These are phyloP conservation scores for Trametes maxima DNA, from an alignment of 768 basidiomycete species.

Conservation along the genomic window DNA sequence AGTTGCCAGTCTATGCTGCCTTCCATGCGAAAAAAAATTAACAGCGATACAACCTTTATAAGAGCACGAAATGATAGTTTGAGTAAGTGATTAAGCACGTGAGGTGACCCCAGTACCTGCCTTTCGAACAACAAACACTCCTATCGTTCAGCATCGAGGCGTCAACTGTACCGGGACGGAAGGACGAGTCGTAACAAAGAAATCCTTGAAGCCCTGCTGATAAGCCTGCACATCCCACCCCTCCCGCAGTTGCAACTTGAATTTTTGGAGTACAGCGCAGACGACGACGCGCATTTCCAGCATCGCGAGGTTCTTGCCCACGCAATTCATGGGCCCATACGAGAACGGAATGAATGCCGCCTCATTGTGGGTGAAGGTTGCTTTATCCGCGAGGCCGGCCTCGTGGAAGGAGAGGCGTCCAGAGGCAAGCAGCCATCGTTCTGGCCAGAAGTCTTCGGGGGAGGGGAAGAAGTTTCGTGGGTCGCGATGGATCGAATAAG, in stretches of 20 bases:
- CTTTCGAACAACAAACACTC: too few relatives aligned
- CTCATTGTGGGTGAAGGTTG: slow-evolving; percentile 28
- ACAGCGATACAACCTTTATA: too few relatives aligned
- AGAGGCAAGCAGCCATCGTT: slow-evolving; percentile 42
- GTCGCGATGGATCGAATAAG: slow-evolving; percentile 47
- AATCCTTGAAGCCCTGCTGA: slow-evolving; percentile 33
- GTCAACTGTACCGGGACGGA: slow-evolving; percentile 22
- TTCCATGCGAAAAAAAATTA: too few relatives aligned
- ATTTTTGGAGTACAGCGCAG: slow-evolving; percentile 37
- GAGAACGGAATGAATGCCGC: slow-evolving; percentile 47
- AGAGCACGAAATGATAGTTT: too few relatives aligned
- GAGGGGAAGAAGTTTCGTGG: slow-evolving; percentile 47
- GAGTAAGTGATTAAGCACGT: too few relatives aligned
- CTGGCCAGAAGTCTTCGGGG: slow-evolving; percentile 45
- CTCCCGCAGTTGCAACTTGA: slow-evolving; percentile 35
- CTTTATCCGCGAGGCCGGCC: neutral
- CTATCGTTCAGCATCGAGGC: too few relatives aligned
- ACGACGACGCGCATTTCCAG: slow-evolving; percentile 37
- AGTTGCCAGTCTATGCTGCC: too few relatives aligned
- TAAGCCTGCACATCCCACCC: slow-evolving; percentile 32
- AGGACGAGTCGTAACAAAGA: slow-evolving; percentile 32
- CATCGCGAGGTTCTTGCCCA: slow-evolving; percentile 47
- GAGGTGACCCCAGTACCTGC: too few relatives aligned
- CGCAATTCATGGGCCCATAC: slow-evolving; percentile 52
- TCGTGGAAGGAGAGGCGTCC: slow-evolving; percentile 6